These are phyloP conservation scores for Teunomyces kruisii DNA, from an alignment of 805 yeast species.

Conservation along the genomic window DNA sequence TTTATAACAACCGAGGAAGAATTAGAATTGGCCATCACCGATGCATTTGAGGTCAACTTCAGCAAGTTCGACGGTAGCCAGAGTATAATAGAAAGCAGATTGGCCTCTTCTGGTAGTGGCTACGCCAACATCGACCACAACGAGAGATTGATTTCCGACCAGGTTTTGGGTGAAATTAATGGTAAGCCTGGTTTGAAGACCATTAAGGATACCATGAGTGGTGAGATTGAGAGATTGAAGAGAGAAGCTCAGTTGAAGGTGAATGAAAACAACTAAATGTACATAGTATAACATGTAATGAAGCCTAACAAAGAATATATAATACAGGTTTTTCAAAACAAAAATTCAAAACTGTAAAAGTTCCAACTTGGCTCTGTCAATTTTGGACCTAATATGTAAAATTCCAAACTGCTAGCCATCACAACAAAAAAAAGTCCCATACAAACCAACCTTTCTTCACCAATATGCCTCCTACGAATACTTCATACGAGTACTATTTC, in stretches of 20 bases:
- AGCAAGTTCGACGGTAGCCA: constrained; percentile 36
- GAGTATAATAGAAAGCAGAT: constrained; percentile 34
- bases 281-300: constrained; percentile 3
- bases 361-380: too few species aligned
- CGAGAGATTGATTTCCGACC: constrained; percentile 36
- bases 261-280: constrained; percentile 17
- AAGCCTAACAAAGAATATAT: background rate
- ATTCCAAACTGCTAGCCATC: background rate
- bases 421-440: background rate
- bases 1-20: constrained; percentile 74
- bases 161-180: constrained; percentile 37
- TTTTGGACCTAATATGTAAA: background rate
- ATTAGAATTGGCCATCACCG: constrained; percentile 55
- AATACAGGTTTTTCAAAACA: background rate
- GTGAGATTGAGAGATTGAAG: constrained; percentile 34
- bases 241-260: constrained; percentile 36
- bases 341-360: background rate
- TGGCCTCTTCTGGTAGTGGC: constrained; percentile 29
- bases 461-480: constrained; percentile 2
- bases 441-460: background rate
- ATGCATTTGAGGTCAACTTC: constrained; percentile 49
- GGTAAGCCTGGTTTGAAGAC: constrained; percentile 43
- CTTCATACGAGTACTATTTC: constrained; percentile 25
- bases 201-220: constrained; percentile 39
- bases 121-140: constrained; percentile 27